Percentiles rank a stretch among this genome's conserved stretches.
phyloP scores from a whole-genome alignment of 257 asterid genomes.

The Solanum bukasovii region DNA sequence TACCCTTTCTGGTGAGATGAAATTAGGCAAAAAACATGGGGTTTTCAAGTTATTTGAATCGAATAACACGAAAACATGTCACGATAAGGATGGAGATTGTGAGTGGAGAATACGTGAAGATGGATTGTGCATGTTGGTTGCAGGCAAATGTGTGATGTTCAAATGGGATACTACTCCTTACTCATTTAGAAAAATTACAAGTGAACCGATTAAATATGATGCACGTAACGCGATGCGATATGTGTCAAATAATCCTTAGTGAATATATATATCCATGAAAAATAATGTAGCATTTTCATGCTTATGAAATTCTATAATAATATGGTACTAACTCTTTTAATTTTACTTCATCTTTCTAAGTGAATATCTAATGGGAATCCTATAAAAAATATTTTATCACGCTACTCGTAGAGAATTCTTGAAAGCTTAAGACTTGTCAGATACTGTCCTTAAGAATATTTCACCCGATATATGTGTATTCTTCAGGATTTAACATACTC shows the following conservation, averaged over 20 bases:
- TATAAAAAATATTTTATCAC: too few relatives aligned
- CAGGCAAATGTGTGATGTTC: background rate
- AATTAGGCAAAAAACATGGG: background rate
- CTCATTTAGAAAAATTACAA: background rate
- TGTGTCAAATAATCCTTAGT: background rate
- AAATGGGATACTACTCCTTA: background rate
- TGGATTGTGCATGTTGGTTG: background rate
- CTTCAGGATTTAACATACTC: rapidly evolving
- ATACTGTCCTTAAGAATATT: too few relatives aligned
- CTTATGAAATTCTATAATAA: too few relatives aligned
- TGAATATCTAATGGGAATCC: too few relatives aligned
- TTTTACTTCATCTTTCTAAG: too few relatives aligned
- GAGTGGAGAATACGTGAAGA: background rate
- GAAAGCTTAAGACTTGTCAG: too few relatives aligned
- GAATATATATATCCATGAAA: background rate
- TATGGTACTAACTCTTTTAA: too few relatives aligned
- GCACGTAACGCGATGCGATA: background rate
- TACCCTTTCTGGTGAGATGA: background rate
- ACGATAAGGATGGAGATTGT: background rate
- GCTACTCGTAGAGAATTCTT: too few relatives aligned
- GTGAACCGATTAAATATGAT: background rate
- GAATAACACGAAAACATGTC: background rate
- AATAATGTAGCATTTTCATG: too few relatives aligned
- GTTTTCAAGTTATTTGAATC: background rate
- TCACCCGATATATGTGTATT: too few relatives aligned